These are phyloP conservation scores for Coemansia sp. DNA, from an alignment of 192 early-diverging fungal species.

Conservation along the genomic window DNA sequence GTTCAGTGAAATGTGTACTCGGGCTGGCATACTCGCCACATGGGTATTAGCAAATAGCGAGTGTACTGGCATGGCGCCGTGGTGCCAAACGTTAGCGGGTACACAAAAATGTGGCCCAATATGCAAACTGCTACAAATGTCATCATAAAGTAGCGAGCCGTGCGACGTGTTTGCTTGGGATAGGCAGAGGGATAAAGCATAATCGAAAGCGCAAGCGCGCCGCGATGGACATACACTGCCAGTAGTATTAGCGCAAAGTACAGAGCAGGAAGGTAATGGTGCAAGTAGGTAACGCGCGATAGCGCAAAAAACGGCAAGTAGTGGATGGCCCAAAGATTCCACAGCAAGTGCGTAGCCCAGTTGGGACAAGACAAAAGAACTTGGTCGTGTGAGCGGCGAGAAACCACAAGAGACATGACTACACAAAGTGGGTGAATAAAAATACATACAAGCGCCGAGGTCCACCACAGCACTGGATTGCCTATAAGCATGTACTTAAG, in stretches of 20 bases:
- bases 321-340: slow-evolving; percentile 57
- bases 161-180: neutral
- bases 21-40: slow-evolving; percentile 6
- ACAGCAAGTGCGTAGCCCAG: slow-evolving; percentile 13
- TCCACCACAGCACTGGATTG: slow-evolving; percentile 88
- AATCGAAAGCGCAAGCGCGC: neutral
- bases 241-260: slow-evolving; percentile 62
- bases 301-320: slow-evolving; percentile 66
- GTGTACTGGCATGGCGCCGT: slow-evolving; percentile 2
- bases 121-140: neutral
- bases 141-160: neutral
- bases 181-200: neutral
- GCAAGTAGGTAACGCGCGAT: slow-evolving; percentile 67
- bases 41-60: neutral
- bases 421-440: slow-evolving; percentile 18
- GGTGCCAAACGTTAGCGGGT: slow-evolving; percentile 26
- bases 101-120: neutral
- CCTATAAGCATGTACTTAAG: slow-evolving; percentile 87
- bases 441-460: slow-evolving; percentile 33
- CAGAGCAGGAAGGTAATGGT: slow-evolving; percentile 69
- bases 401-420: neutral
- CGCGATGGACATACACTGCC: slow-evolving; percentile 14
- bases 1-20: slow-evolving; percentile 3
- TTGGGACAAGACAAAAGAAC: neutral
- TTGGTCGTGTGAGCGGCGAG: slow-evolving; percentile 8